phyloP scores from a whole-genome alignment of 441 rosid genomes.

The Gossypium laxum region DNA sequence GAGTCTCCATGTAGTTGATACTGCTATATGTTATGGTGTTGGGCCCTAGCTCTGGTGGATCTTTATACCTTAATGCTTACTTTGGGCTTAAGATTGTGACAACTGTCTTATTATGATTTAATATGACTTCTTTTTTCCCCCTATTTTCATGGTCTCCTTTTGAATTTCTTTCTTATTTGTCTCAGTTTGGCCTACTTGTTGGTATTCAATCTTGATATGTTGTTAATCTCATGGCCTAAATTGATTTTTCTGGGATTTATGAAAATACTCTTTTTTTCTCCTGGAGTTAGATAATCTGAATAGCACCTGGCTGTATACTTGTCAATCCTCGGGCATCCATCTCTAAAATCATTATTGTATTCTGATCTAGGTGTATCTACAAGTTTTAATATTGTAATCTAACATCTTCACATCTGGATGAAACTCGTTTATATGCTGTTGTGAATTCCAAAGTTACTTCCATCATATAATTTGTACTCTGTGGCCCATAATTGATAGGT shows the following conservation, averaged over 20 bases:
- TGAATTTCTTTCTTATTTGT: neutral
- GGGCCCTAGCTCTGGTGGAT: neutral
- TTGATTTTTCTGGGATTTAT: neutral
- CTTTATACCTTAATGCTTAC: neutral
- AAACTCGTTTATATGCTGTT: neutral
- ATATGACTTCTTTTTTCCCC: neutral
- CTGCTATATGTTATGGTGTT: neutral
- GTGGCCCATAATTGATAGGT: constrained; percentile 36
- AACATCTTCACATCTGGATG: neutral
- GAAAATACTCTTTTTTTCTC: neutral
- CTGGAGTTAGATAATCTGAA: constrained; percentile 1
- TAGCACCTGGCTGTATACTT: neutral
- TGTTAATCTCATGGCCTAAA: neutral
- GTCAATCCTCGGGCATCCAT: neutral
- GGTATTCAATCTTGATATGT: neutral
- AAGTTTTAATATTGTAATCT: neutral
- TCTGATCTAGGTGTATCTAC: neutral
- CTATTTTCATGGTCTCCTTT: neutral
- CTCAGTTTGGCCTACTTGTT: neutral
- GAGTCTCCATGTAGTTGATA: neutral
- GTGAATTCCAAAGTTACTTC: neutral
- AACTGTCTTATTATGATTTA: neutral
- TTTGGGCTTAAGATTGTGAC: neutral
- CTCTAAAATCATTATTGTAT: neutral
- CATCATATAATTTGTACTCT: constrained; percentile 8